These are phyloP conservation scores for Avena sativa DNA, from an alignment of 176 grass and related monocot species.

Conservation along the genomic window DNA sequence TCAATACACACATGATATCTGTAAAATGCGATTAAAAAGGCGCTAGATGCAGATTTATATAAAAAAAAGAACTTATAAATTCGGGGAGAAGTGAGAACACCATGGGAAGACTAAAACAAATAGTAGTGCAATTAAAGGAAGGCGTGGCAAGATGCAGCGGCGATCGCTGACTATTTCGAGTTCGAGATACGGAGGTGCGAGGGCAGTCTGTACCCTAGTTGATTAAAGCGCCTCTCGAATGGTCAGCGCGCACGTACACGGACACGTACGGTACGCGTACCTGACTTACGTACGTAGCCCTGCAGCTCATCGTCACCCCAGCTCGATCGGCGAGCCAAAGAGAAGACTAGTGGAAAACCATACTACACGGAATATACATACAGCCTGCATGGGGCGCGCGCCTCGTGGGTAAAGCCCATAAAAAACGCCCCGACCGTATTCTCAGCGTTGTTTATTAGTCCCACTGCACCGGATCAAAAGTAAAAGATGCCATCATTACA, in stretches of 20 bases:
- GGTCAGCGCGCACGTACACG: background rate
- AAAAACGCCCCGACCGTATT: background rate
- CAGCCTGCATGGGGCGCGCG: background rate
- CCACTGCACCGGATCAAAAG: background rate
- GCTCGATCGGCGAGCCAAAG: constrained; percentile 2
- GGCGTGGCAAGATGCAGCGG: background rate
- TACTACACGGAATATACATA: background rate
- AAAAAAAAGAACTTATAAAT: background rate
- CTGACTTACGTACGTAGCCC: background rate
- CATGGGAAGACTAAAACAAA: background rate
- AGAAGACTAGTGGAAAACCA: background rate
- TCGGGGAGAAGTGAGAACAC: background rate
- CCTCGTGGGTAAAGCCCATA: constrained; percentile 11
- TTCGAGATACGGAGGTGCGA: background rate
- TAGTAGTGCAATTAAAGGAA: background rate
- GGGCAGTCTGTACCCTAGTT: background rate
- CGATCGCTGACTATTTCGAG: background rate
- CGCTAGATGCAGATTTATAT: no score
- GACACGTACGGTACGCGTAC: background rate
- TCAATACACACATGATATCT: background rate
- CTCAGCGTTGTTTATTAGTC: constrained; percentile 24
- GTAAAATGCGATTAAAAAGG: background rate
- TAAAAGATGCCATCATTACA: background rate
- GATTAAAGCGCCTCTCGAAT: constrained; percentile 2
- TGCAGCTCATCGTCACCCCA: background rate